Percentiles rank a stretch among this genome's conserved stretches.
phyloP scores from a whole-genome alignment of 768 basidiomycete species.

The Calocybe cyanea region DNA sequence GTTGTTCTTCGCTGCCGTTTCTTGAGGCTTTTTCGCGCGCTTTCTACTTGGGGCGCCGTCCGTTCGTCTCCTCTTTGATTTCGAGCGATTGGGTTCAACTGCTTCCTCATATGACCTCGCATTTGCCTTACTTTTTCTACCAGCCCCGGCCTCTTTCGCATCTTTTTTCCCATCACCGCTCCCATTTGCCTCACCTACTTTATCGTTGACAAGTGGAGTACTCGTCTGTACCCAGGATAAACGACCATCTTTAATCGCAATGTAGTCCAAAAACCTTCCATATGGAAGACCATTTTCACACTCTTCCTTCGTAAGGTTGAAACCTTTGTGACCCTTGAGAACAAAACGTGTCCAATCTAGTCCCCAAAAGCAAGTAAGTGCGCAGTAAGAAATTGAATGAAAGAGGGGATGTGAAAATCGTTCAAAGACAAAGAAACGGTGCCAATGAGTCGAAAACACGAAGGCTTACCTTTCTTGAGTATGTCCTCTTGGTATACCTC shows the following conservation, averaged over 20 bases:
- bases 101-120: not conserved
- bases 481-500: constrained; percentile 38
- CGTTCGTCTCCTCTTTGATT: not conserved
- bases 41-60: not conserved
- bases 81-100: too few relatives aligned
- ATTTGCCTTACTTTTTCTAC: not conserved
- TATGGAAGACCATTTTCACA: constrained; percentile 1
- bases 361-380: not conserved
- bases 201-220: not conserved
- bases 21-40: not conserved
- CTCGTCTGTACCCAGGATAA: not conserved
- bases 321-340: constrained; percentile 38
- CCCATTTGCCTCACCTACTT: not conserved
- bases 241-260: not conserved
- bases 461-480: constrained; percentile 31
- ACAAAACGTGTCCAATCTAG: constrained; percentile 37
- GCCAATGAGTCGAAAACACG: not conserved
- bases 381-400: too few relatives aligned
- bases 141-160: not conserved
- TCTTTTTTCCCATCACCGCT: not conserved
- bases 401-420: not conserved
- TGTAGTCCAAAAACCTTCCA: not conserved
- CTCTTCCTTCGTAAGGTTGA: constrained; percentile 34
- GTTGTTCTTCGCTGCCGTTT: not conserved
- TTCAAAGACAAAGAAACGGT: constrained; percentile 1